Evolutionary conservation across 768 basidiomycete species (phyloP), one percentile per base, ranked within the genome.

Genomic region (Termitomyces sp.): DNA sequence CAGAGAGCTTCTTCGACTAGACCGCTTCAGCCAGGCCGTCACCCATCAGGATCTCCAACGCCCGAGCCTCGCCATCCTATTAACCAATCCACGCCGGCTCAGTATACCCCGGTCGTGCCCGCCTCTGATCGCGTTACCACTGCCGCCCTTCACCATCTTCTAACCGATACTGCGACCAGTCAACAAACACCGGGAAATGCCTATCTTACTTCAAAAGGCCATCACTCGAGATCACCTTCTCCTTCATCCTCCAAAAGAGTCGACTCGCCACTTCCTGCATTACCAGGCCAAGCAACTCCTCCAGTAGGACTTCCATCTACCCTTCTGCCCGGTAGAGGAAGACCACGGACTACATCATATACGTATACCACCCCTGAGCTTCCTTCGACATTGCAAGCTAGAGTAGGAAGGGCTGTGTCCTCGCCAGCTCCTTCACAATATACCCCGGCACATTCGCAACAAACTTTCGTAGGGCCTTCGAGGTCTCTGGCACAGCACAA

Each of bases 321-420:
- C 11, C 54, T 68, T 22, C 52, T 64, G 46, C 61, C 65, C 18
- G 68, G 68, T 18, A 49, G 67, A 50, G 58, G 56, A 54, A 52
- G 59, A 40, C 40, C 57, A 60, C 65, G 60, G 60, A 57, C 55
- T 13, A 22, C 58, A 41, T 44, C 56, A 32, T 33, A 52, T 47
- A 54, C 54, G 13, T 52, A 60, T 16, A 60, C 54, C 7, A 35
- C 66, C 24, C 49, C 64, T 40, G 64, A 66, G 38, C 59, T 77
- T 13, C 79, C 82, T 9, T 65, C 72, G 1, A 68, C 75, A 33
- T 72, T 83, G n/a, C 78, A 77, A 36, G 75, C 81, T 32, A 68
- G 67, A 10, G 36, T 61, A 45, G 57, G 61, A 57, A 51, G 60
- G 18, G 46, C 20, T 10, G 55, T 54, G 8, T 59, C 60, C 10